Evolutionary conservation across 192 early-diverging fungal species (phyloP), one percentile per base, ranked within the genome.

Genomic region (Backusella luteola): DNA sequence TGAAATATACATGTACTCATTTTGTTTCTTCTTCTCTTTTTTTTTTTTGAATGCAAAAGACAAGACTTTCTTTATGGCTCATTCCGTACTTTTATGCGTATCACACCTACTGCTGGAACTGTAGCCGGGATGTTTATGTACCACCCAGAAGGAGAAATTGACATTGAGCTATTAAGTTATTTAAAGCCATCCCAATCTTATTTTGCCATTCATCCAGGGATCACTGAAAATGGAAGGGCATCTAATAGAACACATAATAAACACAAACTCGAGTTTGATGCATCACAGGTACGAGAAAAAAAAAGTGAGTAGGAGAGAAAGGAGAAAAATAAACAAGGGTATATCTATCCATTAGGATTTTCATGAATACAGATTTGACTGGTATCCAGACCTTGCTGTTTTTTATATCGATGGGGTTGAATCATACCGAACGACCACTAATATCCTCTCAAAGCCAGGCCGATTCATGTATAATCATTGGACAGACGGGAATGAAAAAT

Each of bases 341-440:
- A 0, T 63, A 15, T 63, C 14, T 29, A 63, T 14, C 6, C 21
- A 26, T 4, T 36, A 56, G 49, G 79, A 73, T 0, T 81, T 77
- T 36, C 79, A 81, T 69, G 76, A 76, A 34, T 81, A 81, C 46
- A 76, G 79, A 21, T 69, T 81, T 32, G 79, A 81, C 36, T 81
- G 79, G 79, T 46, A 77, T 17, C 79, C 79, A 42, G 46, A 34
- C 15, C 26, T 14, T 23, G 36, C 52, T 17, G 71, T 68, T 3
- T 77, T 68, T 42, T 81, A 63, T 59, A 53, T 77, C 1, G 79
- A 81, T 67, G 71, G 71, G 17, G 3, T n/a, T 23, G 17, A 26
- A 14, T 34, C 53, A 3, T 44, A 44, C 1, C n/a, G 29, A 2
- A 52, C 69, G 12, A 73, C 49, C 23, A 77, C 70, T 15, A 77